Evolutionary conservation across 2,329 filamentous ascomycete genomes (phyloP), one percentile per base, ranked within the genome.

Genomic region (Talaromyces verruculosus): DNA sequence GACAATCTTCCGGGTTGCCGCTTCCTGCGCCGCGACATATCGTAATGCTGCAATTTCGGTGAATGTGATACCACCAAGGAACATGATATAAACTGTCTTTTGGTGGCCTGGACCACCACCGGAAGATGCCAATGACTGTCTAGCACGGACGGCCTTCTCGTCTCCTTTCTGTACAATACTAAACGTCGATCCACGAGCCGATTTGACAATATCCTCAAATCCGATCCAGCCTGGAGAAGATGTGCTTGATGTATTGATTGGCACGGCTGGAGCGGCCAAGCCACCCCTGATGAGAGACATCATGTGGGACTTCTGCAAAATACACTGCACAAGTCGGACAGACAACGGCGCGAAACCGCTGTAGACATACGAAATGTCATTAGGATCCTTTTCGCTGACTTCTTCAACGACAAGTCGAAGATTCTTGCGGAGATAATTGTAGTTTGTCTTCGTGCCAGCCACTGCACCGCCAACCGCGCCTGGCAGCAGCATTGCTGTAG

Each of bases 301-400:
- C 35, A 99, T 82, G 70, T 93, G 91, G 65, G 92, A 88, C 77
- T 99, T 99, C 77, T 98, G 93, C 58, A 99, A 80, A 60, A 98
- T 87, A 75, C 92, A 95, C 78, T 99, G 96, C 5, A 99, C 90
- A 4, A 99, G 86, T 17, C 95, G 89, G 63, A 98, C 87, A 53
- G 92, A 96, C 13, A 99, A 85, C 0, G 95, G 96, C 4, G 96
- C 95, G 75, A 98, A 99, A 62, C 95, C 96, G 69, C 92, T 96
- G 79, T 98, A 99, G 11, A 97, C 93, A 73, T 99, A 99, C n/a
- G 93, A 91, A 68, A 98, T 89, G 72, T 99, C 95, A 72, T 95
- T 91, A 2, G 95, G 95, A 57, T 96, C 91, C 67, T 95, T 89
- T 78, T 99, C 95, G 74, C 96, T 93, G 45, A 99, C 94, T 76